Conservation (phyloP, 768 basidiomycete genomes). For the Trametes punicea region DNA sequence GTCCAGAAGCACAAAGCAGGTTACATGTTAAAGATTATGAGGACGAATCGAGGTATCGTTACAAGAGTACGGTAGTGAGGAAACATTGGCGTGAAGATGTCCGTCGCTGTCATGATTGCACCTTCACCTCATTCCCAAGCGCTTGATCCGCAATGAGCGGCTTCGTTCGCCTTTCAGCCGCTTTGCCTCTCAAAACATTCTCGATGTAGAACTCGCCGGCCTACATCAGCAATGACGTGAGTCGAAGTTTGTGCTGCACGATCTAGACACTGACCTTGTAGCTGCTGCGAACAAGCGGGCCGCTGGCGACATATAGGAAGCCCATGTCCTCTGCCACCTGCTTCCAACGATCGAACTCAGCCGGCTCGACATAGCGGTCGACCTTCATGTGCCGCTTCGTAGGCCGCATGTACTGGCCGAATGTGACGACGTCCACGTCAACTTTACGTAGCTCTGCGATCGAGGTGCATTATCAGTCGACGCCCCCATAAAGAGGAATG, state of each 20-base stretch:
- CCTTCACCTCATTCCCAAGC: neutral
- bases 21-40: too few relatives aligned
- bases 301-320: conserved; percentile 96
- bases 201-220: conserved; percentile 97
- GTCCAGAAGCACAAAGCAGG: too few relatives aligned
- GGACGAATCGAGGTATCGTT: neutral
- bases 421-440: conserved; percentile 96
- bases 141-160: conserved; percentile 18
- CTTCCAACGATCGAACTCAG: conserved; percentile 92
- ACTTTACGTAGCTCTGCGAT: conserved; percentile 78
- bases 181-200: conserved; percentile 74
- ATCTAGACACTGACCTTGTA: conserved; percentile 73
- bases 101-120: neutral
- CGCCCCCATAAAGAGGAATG: neutral
- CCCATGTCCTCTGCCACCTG: conserved; percentile 87
- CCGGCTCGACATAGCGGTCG: conserved; percentile 90
- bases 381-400: conserved; percentile 99
- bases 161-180: conserved; percentile 36
- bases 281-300: conserved; percentile 91
- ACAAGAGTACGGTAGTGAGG: conserved; percentile 1
- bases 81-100: neutral
- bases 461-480: neutral
- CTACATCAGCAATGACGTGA: conserved; percentile 36
- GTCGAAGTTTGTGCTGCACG: neutral
- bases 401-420: conserved; percentile 99